Evolutionary conservation across 2,329 filamentous ascomycete genomes (phyloP), one percentile per base, ranked within the genome.

Genomic region (Mariannaea elegans): DNA sequence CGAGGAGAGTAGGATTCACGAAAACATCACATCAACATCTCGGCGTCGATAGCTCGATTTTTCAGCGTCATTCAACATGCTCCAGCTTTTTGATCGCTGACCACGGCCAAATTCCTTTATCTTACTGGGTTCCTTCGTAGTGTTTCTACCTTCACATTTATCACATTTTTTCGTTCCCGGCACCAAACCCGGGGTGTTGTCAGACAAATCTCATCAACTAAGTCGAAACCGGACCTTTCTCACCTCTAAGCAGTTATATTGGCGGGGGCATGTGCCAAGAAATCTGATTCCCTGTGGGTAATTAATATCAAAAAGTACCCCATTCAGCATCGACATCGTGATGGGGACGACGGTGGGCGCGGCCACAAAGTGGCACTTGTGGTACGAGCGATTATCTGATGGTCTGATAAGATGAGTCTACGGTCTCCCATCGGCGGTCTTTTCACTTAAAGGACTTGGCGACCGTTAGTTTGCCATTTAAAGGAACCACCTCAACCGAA

Each of bases 371-470:
- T 46, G 42, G 42, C 42, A 32, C 27, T 9, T n/a, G n/a, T n/a
- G n/a, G n/a, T n/a, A n/a, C n/a, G n/a, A 46, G 42, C 21, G 42
- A 46, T 46, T 46, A 46, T 46, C 42, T 29, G 42, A 46, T 46
- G 13, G 31, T 46, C 42, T 46, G 42, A 46, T 46, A 46, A 46
- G 42, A 46, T 46, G n/a, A 32, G 23, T 29, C 31, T 46, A n/a
- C 3, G 10, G 27, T 10, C n/a, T 14, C 24, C 21, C 21, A 46
- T 46, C 31, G 42, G 42, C 19, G 42, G 21, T n/a, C 23, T 32
- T 32, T 19, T 8, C 42, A 13, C 2, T 10, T n/a, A 10, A 3
- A 16, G 7, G 23, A 31, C 23, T 18, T n/a, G 23, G n/a, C 4
- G 27, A 29, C 39, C 39, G 18, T 44, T 21, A 21, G 10, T 18